Evolutionary conservation across 2,329 filamentous ascomycete species (phyloP).

Genomic region (Lizonia empirigonia): DNA sequence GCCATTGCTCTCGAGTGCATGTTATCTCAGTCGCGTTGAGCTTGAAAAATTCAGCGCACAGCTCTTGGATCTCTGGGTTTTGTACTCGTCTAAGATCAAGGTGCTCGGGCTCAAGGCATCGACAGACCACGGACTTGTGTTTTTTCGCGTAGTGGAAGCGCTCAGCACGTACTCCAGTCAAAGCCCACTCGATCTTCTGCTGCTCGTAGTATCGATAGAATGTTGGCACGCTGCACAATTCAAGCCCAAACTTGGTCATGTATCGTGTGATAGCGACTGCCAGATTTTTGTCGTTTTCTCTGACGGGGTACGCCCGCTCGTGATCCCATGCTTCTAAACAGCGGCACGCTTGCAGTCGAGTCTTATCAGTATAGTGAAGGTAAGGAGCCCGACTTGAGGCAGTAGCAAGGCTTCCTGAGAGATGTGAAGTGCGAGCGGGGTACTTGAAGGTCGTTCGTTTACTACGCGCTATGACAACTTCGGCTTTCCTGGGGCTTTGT

Average conservation of each 20-base stretch:
- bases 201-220: neutral
- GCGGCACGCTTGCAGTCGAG: neutral
- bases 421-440: neutral
- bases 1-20: constrained; percentile 24
- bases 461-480: constrained; percentile 12
- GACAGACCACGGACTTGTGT: constrained; percentile 21
- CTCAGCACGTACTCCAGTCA: neutral
- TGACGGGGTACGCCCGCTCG: neutral
- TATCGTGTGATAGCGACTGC: constrained; percentile 18
- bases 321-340: neutral
- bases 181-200: neutral
- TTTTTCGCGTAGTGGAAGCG: constrained; percentile 23
- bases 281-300: neutral
- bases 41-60: constrained; percentile 24
- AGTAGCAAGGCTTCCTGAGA: neutral
- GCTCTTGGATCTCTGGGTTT: constrained; percentile 20
- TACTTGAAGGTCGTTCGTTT: constrained; percentile 10
- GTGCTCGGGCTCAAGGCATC: constrained; percentile 12
- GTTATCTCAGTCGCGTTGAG: neutral
- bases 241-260: constrained; percentile 12
- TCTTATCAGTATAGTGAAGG: neutral
- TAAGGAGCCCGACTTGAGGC: too few relatives aligned
- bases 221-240: constrained; percentile 5
- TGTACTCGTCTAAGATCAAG: constrained; percentile 3
- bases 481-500: neutral